Percentiles rank a stretch among this genome's conserved stretches.
Conservation (phyloP, 768 basidiomycete species). For the Chalciporus sphaerocephalus region DNA sequence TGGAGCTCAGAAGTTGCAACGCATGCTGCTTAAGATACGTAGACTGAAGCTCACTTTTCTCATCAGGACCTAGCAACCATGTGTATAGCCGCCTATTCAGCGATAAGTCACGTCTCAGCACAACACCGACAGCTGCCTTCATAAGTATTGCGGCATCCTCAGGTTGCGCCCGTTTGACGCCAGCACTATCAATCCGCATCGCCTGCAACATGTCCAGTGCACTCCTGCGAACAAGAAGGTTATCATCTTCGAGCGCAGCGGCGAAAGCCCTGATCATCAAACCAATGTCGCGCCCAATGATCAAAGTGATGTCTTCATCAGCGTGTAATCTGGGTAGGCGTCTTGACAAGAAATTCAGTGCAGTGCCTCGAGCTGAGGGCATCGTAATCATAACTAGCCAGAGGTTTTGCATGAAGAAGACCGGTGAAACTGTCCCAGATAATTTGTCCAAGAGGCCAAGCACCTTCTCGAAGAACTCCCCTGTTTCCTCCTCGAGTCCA, state of each 20-base stretch:
- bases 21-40: constrained; percentile 65
- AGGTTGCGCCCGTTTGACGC: constrained; percentile 60
- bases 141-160: constrained; percentile 82
- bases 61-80: constrained; percentile 86
- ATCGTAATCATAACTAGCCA: constrained; percentile 93
- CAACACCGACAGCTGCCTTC: constrained; percentile 82
- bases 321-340: constrained; percentile 67
- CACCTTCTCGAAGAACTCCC: constrained; percentile 94
- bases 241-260: constrained; percentile 88
- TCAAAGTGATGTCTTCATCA: constrained; percentile 68
- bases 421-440: constrained; percentile 76
- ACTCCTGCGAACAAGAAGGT: constrained; percentile 82
- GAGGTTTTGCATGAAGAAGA: constrained; percentile 93
- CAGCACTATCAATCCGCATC: constrained; percentile 66
- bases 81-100: constrained; percentile 89
- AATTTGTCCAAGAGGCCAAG: constrained; percentile 73
- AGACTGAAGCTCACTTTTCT: constrained; percentile 71
- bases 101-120: constrained; percentile 87
- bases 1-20: constrained; percentile 64
- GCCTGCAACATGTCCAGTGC: constrained; percentile 82
- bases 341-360: constrained; percentile 82
- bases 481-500: constrained; percentile 95
- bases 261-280: constrained; percentile 93
- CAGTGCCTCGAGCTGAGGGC: constrained; percentile 77
- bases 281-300: constrained; percentile 84